Conservation (phyloP, 495 filamentous ascomycete species). For the Podospora australis region DNA sequence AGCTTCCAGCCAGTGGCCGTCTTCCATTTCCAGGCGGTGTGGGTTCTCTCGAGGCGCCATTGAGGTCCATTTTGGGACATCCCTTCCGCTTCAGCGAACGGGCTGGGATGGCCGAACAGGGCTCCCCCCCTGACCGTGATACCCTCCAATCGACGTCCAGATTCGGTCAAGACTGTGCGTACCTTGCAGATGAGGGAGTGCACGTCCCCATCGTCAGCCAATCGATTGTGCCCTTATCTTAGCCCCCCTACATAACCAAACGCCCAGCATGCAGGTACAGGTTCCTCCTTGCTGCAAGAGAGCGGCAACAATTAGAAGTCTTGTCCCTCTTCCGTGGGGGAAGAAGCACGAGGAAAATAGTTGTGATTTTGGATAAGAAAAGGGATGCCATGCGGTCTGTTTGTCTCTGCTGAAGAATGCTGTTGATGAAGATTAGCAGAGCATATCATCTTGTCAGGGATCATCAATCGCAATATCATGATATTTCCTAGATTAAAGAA, state of each 20-base stretch:
- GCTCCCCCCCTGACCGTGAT: not conserved
- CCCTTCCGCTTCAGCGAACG: conserved; percentile 1
- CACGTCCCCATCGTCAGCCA: not conserved
- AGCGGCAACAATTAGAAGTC: not conserved
- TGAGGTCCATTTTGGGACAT: not conserved
- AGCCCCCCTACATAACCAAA: not conserved
- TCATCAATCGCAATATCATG: too few species aligned
- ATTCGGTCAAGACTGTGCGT: not conserved
- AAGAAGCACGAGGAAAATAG: too few species aligned
- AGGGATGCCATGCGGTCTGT: too few species aligned
- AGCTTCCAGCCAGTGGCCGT: too few species aligned
- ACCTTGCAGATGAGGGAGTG: not conserved
- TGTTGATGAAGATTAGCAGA: too few species aligned
- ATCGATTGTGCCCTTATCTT: conserved; percentile 1
- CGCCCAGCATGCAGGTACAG: conserved; percentile 5
- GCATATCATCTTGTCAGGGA: too few species aligned
- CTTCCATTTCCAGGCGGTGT: too few species aligned
- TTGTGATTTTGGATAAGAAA: too few species aligned
- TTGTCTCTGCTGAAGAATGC: too few species aligned
- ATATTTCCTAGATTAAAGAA: too few species aligned
- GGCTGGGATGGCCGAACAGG: not conserved
- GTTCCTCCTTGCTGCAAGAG: not conserved
- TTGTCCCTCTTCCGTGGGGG: too few species aligned
- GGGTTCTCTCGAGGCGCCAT: not conserved
- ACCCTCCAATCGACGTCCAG: conserved; percentile 1